These are phyloP conservation scores for Dothideomycetes sp. DNA, from an alignment of 2,329 filamentous ascomycete genomes.

Conservation along the genomic window DNA sequence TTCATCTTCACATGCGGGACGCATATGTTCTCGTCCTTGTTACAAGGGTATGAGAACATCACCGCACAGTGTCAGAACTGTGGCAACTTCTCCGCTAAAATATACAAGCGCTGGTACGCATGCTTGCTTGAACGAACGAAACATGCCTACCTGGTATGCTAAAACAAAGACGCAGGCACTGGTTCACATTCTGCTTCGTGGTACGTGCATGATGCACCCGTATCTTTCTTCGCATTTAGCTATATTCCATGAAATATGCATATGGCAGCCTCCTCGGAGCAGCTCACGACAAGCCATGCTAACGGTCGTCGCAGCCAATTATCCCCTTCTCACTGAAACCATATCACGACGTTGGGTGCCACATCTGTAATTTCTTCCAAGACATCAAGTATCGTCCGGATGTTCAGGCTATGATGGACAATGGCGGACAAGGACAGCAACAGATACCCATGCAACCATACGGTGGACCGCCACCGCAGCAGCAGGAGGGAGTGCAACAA, in stretches of 20 bases:
- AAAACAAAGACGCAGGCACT: slow-evolving; percentile 30
- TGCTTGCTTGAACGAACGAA: neutral
- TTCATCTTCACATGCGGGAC: slow-evolving; percentile 42
- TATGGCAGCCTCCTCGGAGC: no score
- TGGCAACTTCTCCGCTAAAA: slow-evolving; percentile 35
- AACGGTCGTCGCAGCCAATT: slow-evolving; percentile 41
- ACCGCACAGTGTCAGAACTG: slow-evolving; percentile 42
- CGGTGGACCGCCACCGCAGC: slow-evolving; percentile 14
- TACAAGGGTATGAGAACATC: slow-evolving; percentile 38
- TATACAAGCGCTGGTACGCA: slow-evolving; percentile 33
- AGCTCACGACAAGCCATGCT: no score
- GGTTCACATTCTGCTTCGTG: slow-evolving; percentile 73
- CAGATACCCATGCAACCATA: slow-evolving; percentile 22
- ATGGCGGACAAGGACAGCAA: slow-evolving; percentile 13
- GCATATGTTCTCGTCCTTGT: slow-evolving; percentile 35
- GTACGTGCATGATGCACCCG: slow-evolving; percentile 28
- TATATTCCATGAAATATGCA: no score
- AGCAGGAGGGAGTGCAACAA: slow-evolving; percentile 15
- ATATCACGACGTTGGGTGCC: slow-evolving; percentile 53
- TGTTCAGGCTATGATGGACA: slow-evolving; percentile 24
- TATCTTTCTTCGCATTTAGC: no score
- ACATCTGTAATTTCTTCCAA: slow-evolving; percentile 67
- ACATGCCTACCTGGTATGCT: neutral
- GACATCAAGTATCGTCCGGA: slow-evolving; percentile 34
- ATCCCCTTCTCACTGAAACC: slow-evolving; percentile 54